Base-by-base conservation (phyloP, 495 filamentous ascomycete species). In the Aspergillus mulundensis region DNA sequence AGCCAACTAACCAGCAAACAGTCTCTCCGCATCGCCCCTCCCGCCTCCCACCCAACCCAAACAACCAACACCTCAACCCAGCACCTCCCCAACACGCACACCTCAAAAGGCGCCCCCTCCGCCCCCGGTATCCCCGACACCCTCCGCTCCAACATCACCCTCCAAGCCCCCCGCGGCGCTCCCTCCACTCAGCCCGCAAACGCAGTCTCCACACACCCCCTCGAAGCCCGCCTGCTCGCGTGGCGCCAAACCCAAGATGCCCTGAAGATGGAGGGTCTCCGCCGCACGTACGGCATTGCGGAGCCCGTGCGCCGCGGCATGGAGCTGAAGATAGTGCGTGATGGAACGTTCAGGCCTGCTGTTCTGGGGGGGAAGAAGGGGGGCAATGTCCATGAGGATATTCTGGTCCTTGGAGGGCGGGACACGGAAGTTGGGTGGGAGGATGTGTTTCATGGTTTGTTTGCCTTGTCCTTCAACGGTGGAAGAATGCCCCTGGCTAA, bases 301-400 rank as follows among this genome's bases (percentile, higher is more conserved):
- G 93, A 96, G 82, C 92, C 93, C 10, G 83, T 97, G 59, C 83
- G 89, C 15, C 84, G 93, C n/a, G 88, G 86, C 34, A 98, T 98
- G 93, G 93, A 98, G 78, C 75, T 95, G 64, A 88, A 88, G 81
- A 91, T 95, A 65, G 81, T 83, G 1, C 79, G 83, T 49, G 81
- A 76, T 64, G 79, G 81, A 19, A 79, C 77, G 50, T 82, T 83
- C 74, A 60, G 72, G 53, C 79, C 78, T 30, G 67, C 65, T 48
- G 64, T 69, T 40, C 60, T 81, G 61, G 77, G 79, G 32, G 72
- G 72, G 7, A 12, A 63, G 47, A 62, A 59, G 41, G 70, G 66
- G 30, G 70, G 72, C 2, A 71, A 70, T 63, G 70, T 91, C 25
- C 85, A 88, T 69, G 86, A 85, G 75, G 92, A 96, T 76, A 87